Evolutionary conservation across 2,329 filamentous ascomycete species (phyloP), one percentile per base, ranked within the genome.

Genomic region (Shiraia bambusicola): DNA sequence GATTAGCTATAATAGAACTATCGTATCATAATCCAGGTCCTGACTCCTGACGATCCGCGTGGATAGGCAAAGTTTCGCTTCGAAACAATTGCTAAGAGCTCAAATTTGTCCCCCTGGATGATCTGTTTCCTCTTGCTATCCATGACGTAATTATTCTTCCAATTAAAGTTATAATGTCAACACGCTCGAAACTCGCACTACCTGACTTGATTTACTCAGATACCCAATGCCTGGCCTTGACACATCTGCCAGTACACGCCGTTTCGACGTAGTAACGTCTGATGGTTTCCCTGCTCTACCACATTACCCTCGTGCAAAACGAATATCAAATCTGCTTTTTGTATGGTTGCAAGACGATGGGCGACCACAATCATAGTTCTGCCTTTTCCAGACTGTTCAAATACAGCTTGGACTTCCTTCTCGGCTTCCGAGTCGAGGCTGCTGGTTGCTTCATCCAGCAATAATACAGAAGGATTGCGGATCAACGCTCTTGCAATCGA

Each of bases 401-500:
- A 81, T 0, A 86, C 85, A 1, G 72, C 73, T 65, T 91, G 83
- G 8, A 88, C 81, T 1, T 83, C 69, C 48, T 78, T 78, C 60
- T 88, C 85, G 0, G 78, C 82, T 54, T 84, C 78, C 0, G 81
- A 82, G 50, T 88, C 84, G 0, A 88, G 72, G 37, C 72, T 76
- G 1, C 71, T 75, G 0, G 80, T 83, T 3, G 81, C 79, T 59
- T 83, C 80, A 38, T 84, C 81, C 0, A 84, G 67, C 0, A 83
- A 63, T 2, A 83, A 61, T 3, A 83, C 58, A 15, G 44, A 69
- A 0, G 85, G 84, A 31, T 80, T 69, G 25, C 81, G 77, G 17
- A 88, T 75, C 6, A 88, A 79, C 3, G 83, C 82, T 2, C 85
- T 75, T 0, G 85, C 85, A 45, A 89, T 87, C 0, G 86, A 82